Percentiles rank a stretch among this genome's conserved stretches.
These are phyloP conservation scores for Ceratocystis papillata DNA, from an alignment of 2,329 filamentous ascomycete genomes.

Conservation along the genomic window DNA sequence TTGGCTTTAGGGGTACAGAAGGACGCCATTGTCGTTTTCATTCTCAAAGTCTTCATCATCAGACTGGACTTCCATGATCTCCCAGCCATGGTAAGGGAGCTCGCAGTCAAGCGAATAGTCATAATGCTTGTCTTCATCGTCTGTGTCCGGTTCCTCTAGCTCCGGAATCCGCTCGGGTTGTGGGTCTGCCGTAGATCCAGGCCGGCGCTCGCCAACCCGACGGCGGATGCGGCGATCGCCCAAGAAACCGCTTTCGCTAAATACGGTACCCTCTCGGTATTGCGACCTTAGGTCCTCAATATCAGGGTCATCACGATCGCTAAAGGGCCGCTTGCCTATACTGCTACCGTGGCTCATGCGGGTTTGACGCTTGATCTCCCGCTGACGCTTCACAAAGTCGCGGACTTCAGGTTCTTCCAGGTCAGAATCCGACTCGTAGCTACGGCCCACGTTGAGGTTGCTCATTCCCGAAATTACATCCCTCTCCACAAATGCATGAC, in stretches of 20 bases:
- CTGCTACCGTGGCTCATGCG: slow-evolving; percentile 44
- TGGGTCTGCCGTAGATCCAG: slow-evolving; percentile 40
- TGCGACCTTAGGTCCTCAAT: slow-evolving; percentile 30
- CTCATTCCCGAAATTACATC: slow-evolving; percentile 24
- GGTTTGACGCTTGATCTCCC: slow-evolving; percentile 36
- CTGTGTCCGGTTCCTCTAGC: slow-evolving; percentile 43
- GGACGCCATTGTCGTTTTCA: slow-evolving; percentile 18
- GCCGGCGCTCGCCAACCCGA: slow-evolving; percentile 38
- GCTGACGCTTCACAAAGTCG: slow-evolving; percentile 30
- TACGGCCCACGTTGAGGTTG: slow-evolving; percentile 33
- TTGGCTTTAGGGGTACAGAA: slow-evolving; percentile 1
- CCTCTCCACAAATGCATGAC: slow-evolving; percentile 26
- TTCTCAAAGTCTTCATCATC: slow-evolving; percentile 22
- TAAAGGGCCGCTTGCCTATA: slow-evolving; percentile 45
- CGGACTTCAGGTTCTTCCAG: slow-evolving; percentile 45
- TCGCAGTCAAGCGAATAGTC: slow-evolving; percentile 37
- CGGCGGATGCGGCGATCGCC: slow-evolving; percentile 41
- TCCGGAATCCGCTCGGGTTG: slow-evolving; percentile 42
- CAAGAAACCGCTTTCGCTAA: slow-evolving; percentile 32
- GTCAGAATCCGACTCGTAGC: slow-evolving; percentile 36
- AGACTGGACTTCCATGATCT: slow-evolving; percentile 42
- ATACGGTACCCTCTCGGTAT: slow-evolving; percentile 20
- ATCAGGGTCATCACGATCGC: slow-evolving; percentile 44
- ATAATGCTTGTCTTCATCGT: slow-evolving; percentile 34
- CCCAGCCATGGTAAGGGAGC: slow-evolving; percentile 41